Evolutionary conservation across 805 yeast species (phyloP), one percentile per base, ranked within the genome.

Genomic region (Candida nemodendra): DNA sequence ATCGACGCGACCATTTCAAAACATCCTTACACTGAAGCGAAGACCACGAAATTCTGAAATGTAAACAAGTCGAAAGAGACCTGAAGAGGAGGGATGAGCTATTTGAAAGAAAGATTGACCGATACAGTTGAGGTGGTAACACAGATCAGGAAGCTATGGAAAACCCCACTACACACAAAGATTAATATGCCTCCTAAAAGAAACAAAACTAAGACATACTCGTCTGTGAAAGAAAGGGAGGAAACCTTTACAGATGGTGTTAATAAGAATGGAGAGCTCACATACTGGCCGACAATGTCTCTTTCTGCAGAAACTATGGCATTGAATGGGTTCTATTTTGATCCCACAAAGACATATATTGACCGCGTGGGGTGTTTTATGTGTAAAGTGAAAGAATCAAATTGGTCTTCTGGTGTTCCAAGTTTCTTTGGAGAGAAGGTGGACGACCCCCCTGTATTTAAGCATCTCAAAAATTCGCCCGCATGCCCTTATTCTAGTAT

Each of bases 281-380:
- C 46, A 11, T 48, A 72, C 60, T 50, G 61, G 64, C 39, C 66
- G 52, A 51, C 66, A 2, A 22, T 45, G 5, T 32, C 27, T 9
- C 51, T 49, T 4, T 38, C 53, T 4, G 42, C 53, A 11, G 47
- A 52, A 27, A 39, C 42, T 1, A 53, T 81, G 64, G 81, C 81
- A 1, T 64, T 65, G 33, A 69, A 76, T 14, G 90, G 91, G 1
- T 77, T 83, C 62, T 76, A 65, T 59, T 83, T 64, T 56, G 69
- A 72, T 32, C 89, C 79, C 22, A 63, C 66, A 9, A 63, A 68
- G 36, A 59, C 63, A 22, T 61, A 67, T 30, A 59, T 52, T 3
- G 81, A 77, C 49, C 69, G 77, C 36, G 75, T 75, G 8, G 68
- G 78, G 12, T 84, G 91, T 57, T 72, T 70, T 37, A 64, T 68